Base-by-base conservation (phyloP, 495 filamentous ascomycete genomes). In the Aspergillus sclerotioniger region DNA sequence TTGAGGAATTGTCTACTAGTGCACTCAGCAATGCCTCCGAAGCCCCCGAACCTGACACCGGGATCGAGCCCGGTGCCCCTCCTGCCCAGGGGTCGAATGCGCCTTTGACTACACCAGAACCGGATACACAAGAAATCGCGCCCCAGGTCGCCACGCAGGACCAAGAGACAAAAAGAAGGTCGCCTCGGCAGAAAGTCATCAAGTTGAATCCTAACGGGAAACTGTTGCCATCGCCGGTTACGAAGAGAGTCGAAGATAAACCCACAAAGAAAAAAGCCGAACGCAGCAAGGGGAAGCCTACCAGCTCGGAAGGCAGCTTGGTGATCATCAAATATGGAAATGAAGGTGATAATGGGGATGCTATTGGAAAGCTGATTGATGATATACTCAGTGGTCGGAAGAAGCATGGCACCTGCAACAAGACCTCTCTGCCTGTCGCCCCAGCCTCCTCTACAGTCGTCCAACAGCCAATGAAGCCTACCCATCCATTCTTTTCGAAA, bases 401-500 rank as follows among this genome's bases (percentile, higher is more conserved):
- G 39, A 57, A 58, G 57, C 20, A 61, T 48, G 25, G 50, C 53
- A 12, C 37, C 35, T 29, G 29, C 20, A 43, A n/a, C 10, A 46
- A 51, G 55, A 49, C 5, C 33, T 53, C 31, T 48, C 57, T 52
- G 29, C 57, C 56, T 10, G 13, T 47, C 15, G 28, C 48, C 21
- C 44, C 54, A 20, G 15, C 55, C 28, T 25, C 60, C 13, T 45
- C 61, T 7, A 20, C 53, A 37, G 29, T 63, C 8, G 58, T 54
- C 37, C 55, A 35, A n/a, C 57, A 69, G 31, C 71, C 82, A 31
- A 53, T 71, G 20, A 95, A 90, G 64, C 58, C 82, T 3, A 87
- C 88, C 0, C 92, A 96, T 73, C 92, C 92, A 0, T 96, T 96
- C 65, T 96, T 96, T 65, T 52, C 79, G 50, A 78, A 78, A 41